Conservation (phyloP, 805 yeast genomes). For the Starmerella kuoi region DNA sequence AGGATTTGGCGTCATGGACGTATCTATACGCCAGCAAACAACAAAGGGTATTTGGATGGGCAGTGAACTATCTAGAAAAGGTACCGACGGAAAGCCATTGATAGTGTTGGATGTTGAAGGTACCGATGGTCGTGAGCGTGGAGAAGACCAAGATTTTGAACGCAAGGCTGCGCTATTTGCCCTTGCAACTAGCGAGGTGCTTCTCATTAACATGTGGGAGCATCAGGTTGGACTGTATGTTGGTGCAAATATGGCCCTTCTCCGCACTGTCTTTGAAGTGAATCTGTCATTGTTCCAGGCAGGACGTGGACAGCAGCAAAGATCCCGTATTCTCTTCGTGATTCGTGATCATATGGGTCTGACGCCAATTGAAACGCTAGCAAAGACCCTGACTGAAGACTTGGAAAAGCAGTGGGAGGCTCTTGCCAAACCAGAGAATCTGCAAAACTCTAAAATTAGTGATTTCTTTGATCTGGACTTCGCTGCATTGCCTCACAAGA, state of each 20-base stretch:
- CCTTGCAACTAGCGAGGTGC: slow-evolving; percentile 75
- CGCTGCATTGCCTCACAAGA: slow-evolving; percentile 71
- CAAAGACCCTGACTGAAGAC: slow-evolving; percentile 58
- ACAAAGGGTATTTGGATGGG: slow-evolving; percentile 77
- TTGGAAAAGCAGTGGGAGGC: slow-evolving; percentile 66
- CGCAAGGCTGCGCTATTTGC: slow-evolving; percentile 94
- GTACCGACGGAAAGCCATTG: slow-evolving; percentile 11
- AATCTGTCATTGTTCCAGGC: slow-evolving; percentile 74
- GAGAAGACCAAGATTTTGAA: slow-evolving; percentile 97
- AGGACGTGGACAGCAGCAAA: slow-evolving; percentile 28
- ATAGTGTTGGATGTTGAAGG: slow-evolving; percentile 94
- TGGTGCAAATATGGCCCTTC: slow-evolving; percentile 92
- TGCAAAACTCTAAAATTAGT: slow-evolving; percentile 41
- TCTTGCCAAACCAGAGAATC: slow-evolving; percentile 58
- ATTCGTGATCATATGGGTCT: slow-evolving; percentile 84
- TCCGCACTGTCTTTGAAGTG: slow-evolving; percentile 93
- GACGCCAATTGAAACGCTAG: slow-evolving; percentile 65
- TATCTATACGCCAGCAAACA: slow-evolving; percentile 66
- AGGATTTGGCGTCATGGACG: slow-evolving; percentile 87
- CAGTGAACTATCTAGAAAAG: slow-evolving; percentile 30
- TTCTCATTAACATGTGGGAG: slow-evolving; percentile 93
- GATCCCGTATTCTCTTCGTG: slow-evolving; percentile 49
- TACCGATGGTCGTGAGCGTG: slow-evolving; percentile 94
- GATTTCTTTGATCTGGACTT: slow-evolving; percentile 83
- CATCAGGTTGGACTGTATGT: slow-evolving; percentile 93